A percentile compares a stretch with the other conserved stretches of the same genome.
Conservation (phyloP, 2,329 filamentous ascomycete genomes). For the Alternaria burnsii region DNA sequence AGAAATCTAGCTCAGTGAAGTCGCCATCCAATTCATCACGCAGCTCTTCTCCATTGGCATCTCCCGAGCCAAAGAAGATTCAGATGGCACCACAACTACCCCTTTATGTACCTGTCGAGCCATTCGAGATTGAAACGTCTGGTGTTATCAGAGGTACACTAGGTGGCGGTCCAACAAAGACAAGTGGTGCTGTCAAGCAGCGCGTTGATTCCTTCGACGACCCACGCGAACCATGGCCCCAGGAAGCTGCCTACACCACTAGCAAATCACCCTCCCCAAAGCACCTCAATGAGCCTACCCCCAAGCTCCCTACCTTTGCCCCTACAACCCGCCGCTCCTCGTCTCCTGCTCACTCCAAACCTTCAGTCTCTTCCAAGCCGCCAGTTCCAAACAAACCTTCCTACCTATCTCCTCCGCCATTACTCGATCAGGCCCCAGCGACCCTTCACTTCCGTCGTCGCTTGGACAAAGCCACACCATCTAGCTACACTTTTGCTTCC, state of each 20-base stretch:
- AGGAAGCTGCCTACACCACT: constrained; percentile 19
- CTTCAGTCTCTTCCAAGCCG: constrained; percentile 12
- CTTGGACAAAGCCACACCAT: constrained; percentile 49
- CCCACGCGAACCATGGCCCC: constrained; percentile 35
- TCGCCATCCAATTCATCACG: constrained; percentile 31
- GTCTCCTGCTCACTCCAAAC: constrained; percentile 8
- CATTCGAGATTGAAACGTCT: constrained; percentile 25
- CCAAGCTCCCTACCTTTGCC: constrained; percentile 24
- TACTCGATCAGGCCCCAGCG: constrained; percentile 11
- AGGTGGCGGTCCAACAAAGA: constrained; percentile 16
- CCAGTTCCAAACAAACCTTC: constrained; percentile 12
- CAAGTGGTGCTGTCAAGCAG: constrained; percentile 16
- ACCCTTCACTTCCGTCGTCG: constrained; percentile 32
- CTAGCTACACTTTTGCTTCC: constrained; percentile 55
- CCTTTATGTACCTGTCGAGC: constrained; percentile 35
- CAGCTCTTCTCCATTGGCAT: constrained; percentile 33
- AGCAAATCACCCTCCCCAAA: constrained; percentile 16
- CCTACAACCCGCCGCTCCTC: constrained; percentile 21
- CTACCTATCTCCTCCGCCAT: constrained; percentile 16
- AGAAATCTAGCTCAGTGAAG: constrained; percentile 32
- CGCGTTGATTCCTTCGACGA: constrained; percentile 35
- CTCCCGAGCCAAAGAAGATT: constrained; percentile 27
- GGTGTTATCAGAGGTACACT: constrained; percentile 21
- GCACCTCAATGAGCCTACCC: constrained; percentile 23
- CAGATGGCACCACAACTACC: constrained; percentile 14